Percentiles rank a stretch among this genome's conserved stretches.
Conservation (phyloP, 176 grass and related monocot species). For the Triticum dicoccoides region DNA sequence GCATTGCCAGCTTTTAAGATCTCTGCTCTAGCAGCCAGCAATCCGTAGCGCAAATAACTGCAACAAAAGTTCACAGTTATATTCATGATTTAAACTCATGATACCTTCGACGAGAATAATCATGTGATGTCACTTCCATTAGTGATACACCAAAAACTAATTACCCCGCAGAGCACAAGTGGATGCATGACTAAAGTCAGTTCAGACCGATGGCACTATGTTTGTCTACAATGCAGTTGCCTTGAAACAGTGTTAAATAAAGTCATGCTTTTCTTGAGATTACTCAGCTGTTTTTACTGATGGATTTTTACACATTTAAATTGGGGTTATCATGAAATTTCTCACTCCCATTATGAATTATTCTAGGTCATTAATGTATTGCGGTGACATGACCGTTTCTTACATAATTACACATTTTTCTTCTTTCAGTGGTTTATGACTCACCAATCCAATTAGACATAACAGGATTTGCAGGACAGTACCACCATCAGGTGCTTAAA, state of each 20-base stretch:
- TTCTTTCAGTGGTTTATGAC: background rate
- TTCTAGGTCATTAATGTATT: background rate
- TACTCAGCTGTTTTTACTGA: background rate
- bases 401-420: background rate
- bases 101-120: background rate
- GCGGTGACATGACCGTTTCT: background rate
- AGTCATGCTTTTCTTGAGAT: background rate
- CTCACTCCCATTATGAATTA: background rate
- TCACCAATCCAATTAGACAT: background rate
- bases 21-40: conserved; percentile 97
- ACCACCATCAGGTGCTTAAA: background rate
- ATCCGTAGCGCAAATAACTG: conserved; percentile 90
- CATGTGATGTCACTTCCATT: background rate
- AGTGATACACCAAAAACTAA: background rate
- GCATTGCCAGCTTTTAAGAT: conserved; percentile 74
- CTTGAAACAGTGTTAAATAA: background rate
- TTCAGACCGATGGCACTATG: background rate
- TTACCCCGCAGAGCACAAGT: background rate
- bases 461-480: background rate
- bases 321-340: background rate
- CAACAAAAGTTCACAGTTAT: background rate
- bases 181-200: background rate
- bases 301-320: background rate
- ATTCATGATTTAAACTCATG: background rate
- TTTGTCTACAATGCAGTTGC: background rate